A percentile compares a stretch with the other conserved stretches of the same genome.
Conservation (phyloP, 2,329 filamentous ascomycete species). For the Pseudogymnoascus sp. region DNA sequence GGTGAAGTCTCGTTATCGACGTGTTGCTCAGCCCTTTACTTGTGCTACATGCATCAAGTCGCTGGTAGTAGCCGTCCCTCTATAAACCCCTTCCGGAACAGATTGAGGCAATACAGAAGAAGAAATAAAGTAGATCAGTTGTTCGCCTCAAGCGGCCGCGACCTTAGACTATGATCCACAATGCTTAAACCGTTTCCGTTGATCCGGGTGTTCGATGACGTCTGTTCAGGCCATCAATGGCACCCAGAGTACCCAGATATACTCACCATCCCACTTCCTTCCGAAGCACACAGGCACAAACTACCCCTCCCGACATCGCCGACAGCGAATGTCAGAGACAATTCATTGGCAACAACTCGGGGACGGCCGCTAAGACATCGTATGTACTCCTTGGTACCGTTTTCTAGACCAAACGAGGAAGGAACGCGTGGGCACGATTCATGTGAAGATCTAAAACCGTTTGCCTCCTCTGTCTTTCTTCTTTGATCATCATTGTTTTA, state of each 20-base stretch:
- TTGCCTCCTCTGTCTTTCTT: not conserved
- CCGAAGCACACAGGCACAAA: not conserved
- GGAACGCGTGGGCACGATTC: not conserved
- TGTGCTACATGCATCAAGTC: not conserved
- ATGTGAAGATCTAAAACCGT: not conserved
- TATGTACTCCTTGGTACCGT: not conserved
- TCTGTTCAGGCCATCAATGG: not conserved
- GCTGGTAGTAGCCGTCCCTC: not conserved
- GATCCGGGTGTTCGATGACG: not conserved
- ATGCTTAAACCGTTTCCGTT: constrained; percentile 4
- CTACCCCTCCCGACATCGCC: not conserved
- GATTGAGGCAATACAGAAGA: not conserved
- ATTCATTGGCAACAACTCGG: not conserved
- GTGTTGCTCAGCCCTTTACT: not conserved
- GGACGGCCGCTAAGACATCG: not conserved
- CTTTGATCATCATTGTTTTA: not conserved
- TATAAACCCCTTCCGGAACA: constrained; percentile 1
- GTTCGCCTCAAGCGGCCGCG: not conserved
- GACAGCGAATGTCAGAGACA: not conserved
- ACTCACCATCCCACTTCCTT: not conserved
- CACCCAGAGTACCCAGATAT: constrained; percentile 7
- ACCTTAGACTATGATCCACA: constrained; percentile 4
- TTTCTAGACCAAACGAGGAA: not conserved
- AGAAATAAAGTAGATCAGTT: not conserved
- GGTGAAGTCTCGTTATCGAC: not conserved